phyloP scores from a whole-genome alignment of 2,329 filamentous ascomycete genomes.

The Monilinia fructicola region DNA sequence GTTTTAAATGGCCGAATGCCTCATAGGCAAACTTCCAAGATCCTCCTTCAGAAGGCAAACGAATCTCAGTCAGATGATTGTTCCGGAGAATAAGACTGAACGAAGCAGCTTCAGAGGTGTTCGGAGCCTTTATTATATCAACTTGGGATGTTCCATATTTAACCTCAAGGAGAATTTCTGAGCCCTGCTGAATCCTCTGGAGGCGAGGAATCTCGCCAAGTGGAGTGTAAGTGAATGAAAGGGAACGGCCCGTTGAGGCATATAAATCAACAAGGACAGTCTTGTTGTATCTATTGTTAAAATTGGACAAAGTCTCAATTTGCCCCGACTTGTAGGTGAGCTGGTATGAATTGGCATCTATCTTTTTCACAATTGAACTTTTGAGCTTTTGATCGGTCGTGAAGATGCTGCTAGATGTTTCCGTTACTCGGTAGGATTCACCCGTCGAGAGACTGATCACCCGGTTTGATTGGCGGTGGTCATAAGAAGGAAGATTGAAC shows the following conservation, averaged over 20 bases:
- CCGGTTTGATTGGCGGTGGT: conserved; percentile 15
- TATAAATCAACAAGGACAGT: conserved; percentile 15
- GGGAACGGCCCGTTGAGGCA: conserved; percentile 2
- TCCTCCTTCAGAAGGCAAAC: conserved; percentile 5
- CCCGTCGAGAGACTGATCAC: conserved; percentile 7
- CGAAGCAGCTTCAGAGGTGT: conserved; percentile 9
- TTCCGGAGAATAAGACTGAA: conserved; percentile 15
- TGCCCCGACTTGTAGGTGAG: conserved; percentile 15
- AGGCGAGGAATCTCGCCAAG: conserved; percentile 7
- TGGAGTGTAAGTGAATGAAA: conserved; percentile 3
- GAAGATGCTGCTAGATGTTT: conserved; percentile 5
- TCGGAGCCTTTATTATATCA: conserved; percentile 14
- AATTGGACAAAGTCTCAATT: conserved; percentile 15
- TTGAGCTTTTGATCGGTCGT: conserved; percentile 14
- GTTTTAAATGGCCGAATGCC: background rate
- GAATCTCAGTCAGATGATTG: background rate
- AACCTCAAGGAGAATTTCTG: conserved; percentile 16
- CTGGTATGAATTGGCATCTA: conserved; percentile 14
- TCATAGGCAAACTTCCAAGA: conserved; percentile 19
- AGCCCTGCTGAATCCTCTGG: conserved; percentile 17
- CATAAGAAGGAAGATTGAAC: conserved; percentile 17
- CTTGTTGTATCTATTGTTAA: conserved; percentile 14
- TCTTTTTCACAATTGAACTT: conserved; percentile 7
- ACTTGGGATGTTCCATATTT: conserved; percentile 13
- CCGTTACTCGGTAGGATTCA: conserved; percentile 15